phyloP scores from a whole-genome alignment of 257 asterid species.

The Asclepias syriaca region DNA sequence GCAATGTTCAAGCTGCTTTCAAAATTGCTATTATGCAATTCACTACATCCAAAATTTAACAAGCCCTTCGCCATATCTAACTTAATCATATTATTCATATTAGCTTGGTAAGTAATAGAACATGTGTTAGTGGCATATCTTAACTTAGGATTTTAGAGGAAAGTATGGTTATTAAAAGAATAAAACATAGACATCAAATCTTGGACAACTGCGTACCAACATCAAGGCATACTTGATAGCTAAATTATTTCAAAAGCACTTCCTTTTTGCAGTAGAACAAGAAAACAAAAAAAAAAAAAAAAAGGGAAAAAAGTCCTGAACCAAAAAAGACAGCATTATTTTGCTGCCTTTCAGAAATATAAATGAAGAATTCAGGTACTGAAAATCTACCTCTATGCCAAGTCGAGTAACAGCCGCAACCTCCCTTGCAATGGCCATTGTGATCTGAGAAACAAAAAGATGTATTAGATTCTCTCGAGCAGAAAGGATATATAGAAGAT shows the following conservation, averaged over 20 bases:
- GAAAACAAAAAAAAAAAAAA: background rate
- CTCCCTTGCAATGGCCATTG: constrained; percentile 96
- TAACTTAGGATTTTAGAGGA: too few relatives aligned
- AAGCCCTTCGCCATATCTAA: background rate
- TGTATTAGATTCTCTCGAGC: background rate
- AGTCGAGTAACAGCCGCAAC: constrained; percentile 91
- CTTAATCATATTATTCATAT: background rate
- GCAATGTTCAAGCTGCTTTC: background rate
- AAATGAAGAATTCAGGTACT: background rate
- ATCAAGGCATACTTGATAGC: background rate
- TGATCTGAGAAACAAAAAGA: constrained; percentile 38
- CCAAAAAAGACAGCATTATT: background rate
- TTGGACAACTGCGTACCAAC: background rate
- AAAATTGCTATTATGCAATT: background rate
- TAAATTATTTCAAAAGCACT: background rate
- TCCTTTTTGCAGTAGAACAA: background rate
- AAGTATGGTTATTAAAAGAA: too few relatives aligned
- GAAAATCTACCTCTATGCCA: constrained; percentile 72
- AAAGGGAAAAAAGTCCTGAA: background rate
- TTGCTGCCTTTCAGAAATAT: background rate
- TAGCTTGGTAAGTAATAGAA: background rate
- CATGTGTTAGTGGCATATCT: background rate
- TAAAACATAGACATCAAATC: background rate
- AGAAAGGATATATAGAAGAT: background rate
- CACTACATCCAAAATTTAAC: background rate